These are phyloP conservation scores for Eucalyptus tenuipes DNA, from an alignment of 345 rosid genomes.

Conservation along the genomic window DNA sequence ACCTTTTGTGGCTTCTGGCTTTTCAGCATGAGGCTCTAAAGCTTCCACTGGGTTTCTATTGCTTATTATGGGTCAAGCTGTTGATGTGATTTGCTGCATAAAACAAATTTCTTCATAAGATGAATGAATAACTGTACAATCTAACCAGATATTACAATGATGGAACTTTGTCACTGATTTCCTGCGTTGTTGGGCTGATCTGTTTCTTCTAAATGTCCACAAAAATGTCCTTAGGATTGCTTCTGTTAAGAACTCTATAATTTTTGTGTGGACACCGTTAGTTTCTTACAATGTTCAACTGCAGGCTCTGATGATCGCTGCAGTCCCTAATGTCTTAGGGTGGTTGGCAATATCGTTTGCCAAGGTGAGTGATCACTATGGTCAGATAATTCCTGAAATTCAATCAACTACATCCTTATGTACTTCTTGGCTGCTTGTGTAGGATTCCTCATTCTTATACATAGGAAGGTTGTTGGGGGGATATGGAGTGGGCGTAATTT, in stretches of 20 bases:
- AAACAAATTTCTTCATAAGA: background rate
- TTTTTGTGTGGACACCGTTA: conserved; percentile 21
- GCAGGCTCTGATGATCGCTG: conserved; percentile 73
- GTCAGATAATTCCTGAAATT: background rate
- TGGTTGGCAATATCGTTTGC: conserved; percentile 64
- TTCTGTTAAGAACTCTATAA: background rate
- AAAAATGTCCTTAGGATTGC: background rate
- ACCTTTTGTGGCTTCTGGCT: background rate
- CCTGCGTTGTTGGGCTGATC: background rate
- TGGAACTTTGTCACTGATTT: background rate
- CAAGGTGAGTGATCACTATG: conserved; percentile 22
- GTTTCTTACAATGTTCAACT: conserved; percentile 7
- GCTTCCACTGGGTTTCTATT: background rate
- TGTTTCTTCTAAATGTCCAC: background rate
- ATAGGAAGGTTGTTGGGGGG: conserved; percentile 77
- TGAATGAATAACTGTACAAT: background rate
- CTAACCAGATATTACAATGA: background rate
- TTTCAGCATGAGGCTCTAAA: background rate
- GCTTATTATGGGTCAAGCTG: background rate
- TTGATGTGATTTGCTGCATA: background rate
- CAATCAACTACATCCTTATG: background rate
- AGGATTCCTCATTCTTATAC: conserved; percentile 63
- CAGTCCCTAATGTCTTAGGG: conserved; percentile 63
- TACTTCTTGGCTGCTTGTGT: background rate
- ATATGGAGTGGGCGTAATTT: conserved; percentile 68